A percentile compares a stretch with the other conserved stretches of the same genome.
Evolutionary conservation across 805 yeast species (phyloP).

Genomic region (Lipomyces yamadae): DNA sequence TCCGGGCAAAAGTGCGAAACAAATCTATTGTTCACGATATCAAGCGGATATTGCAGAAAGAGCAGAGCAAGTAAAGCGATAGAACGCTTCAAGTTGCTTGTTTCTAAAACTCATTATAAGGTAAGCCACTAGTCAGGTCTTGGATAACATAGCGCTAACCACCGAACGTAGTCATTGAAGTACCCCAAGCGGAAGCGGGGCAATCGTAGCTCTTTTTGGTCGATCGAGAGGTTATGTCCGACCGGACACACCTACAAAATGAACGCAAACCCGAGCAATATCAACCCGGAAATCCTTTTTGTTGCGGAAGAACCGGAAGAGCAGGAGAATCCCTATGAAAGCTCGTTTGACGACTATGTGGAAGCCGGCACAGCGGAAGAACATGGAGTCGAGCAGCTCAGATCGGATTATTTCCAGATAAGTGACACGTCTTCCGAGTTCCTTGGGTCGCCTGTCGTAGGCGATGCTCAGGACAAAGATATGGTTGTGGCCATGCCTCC

Average conservation of each 20-base stretch:
- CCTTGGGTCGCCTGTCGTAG: constrained; percentile 1
- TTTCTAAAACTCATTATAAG: not conserved
- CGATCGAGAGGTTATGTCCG: no score
- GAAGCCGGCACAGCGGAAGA: not conserved
- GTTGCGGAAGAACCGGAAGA: not conserved
- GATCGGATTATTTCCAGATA: constrained; percentile 12
- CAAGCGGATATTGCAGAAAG: no score
- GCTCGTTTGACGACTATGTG: not conserved
- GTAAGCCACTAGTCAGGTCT: not conserved
- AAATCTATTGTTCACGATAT: no score
- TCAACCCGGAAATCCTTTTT: not conserved
- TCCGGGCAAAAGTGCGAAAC: not conserved
- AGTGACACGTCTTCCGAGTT: constrained; percentile 12
- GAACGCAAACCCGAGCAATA: not conserved
- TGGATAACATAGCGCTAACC: not conserved
- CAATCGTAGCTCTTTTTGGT: no score
- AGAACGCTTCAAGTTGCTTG: not conserved
- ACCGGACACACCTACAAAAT: not conserved
- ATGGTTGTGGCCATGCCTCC: not conserved
- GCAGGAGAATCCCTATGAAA: not conserved
- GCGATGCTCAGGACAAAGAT: constrained; percentile 2
- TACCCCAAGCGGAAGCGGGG: not conserved
- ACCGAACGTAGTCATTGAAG: not conserved
- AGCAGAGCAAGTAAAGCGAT: not conserved
- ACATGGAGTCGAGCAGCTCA: not conserved